phyloP scores from a whole-genome alignment of 495 filamentous ascomycete species.

The Daldinia vernicosa region DNA sequence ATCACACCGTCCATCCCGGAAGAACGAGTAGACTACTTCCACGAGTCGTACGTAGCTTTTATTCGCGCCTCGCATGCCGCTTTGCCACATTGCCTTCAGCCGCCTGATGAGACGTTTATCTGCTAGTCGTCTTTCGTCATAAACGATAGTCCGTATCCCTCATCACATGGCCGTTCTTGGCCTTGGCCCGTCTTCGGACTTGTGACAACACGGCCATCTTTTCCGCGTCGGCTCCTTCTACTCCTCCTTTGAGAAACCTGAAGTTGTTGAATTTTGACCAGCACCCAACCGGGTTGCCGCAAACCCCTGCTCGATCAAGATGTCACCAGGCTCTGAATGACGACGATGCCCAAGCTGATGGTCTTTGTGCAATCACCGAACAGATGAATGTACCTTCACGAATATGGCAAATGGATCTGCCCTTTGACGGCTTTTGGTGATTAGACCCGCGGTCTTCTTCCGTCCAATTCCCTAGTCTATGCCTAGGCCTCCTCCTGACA shows the following conservation, averaged over 20 bases:
- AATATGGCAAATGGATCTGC: conserved; percentile 25
- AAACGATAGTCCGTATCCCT: conserved; percentile 31
- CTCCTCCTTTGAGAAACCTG: conserved; percentile 18
- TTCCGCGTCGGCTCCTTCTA: conserved; percentile 27
- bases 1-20: conserved; percentile 20
- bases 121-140: conserved; percentile 39
- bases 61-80: conserved; percentile 17
- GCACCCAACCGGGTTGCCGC: conserved; percentile 30
- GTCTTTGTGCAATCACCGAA: conserved; percentile 30
- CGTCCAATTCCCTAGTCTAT: conserved; percentile 24
- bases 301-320: conserved; percentile 19
- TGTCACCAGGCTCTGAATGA: conserved; percentile 6
- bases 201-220: conserved; percentile 34
- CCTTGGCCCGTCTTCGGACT: conserved; percentile 29
- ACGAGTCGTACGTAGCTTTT: conserved; percentile 23
- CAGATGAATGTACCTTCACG: conserved; percentile 31
- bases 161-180: conserved; percentile 32
- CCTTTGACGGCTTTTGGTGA: conserved; percentile 11
- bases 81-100: conserved; percentile 39
- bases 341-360: conserved; percentile 27
- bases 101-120: conserved; percentile 24
- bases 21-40: conserved; percentile 26
- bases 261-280: conserved; percentile 14
- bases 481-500: conserved; percentile 11
- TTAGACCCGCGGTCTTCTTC: conserved; percentile 10